Evolutionary conservation across 116 monocot genomes (phyloP), one percentile per base, ranked within the genome.

Genomic region (Zostera marina): DNA sequence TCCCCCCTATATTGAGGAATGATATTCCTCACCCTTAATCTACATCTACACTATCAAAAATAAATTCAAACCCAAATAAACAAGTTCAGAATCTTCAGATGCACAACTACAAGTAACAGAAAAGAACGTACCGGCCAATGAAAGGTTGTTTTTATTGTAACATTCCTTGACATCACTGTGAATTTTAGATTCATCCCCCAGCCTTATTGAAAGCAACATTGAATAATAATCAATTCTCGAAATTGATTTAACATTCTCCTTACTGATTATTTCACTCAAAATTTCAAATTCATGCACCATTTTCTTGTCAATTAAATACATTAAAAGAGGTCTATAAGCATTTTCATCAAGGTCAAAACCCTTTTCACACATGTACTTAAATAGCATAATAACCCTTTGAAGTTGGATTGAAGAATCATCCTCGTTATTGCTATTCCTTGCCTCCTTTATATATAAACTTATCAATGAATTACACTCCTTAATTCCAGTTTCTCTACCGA

Each of bases 391-490:
- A 7, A 71, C 72, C 39, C 77, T 77, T 24, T 72, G 44, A 49
- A 88, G 67, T 20, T 78, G 73, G 11, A 24, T 42, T 11, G 65
- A 54, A 13, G 69, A 49, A 47, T 70, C 72, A 38, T 77, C 67
- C 63, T 62, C 52, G 53, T 60, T 62, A 53, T 8, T 72, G 48
- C 24, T 57, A 6, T 48, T 44, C 63, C 72, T 84, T 58, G 94
- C 94, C 54, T 76, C 81, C 22, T 22, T 51, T 67, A 80, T 67
- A 64, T 77, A 88, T 61, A 76, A 15, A 41, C 39, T 65, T 63
- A 88, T 85, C 57, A 94, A 73, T 5, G 80, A 64, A 65, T 74
- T 82, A 60, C 73, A 94, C 55, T 94, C 88, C 47, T 70, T 85
- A 22, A 74, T 52, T 15, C 89, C 70, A 15, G 79, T 74, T 65